A percentile compares a stretch with the other conserved stretches of the same genome.
Conservation (phyloP, 169 alveolate species). For the Plasmodium berghei region DNA sequence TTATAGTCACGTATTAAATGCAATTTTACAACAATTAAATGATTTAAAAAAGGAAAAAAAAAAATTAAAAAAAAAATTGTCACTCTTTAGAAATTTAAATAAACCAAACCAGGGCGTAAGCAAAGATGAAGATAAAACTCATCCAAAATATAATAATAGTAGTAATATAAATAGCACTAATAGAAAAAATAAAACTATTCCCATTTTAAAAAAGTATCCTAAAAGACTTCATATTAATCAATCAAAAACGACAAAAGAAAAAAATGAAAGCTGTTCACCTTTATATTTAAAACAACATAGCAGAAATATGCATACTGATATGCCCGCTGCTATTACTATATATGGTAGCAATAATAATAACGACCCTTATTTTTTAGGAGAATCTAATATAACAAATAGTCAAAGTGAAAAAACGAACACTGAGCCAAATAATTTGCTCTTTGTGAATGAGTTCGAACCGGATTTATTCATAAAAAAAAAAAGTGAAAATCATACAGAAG, state of each 20-base stretch:
- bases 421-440: conserved; percentile 24
- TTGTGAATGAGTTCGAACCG: conserved; percentile 35
- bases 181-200: too few species aligned
- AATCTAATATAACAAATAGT: conserved; percentile 11
- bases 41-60: conserved; percentile 47
- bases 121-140: background rate
- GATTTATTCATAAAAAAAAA: conserved; percentile 19
- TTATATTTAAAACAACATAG: too few species aligned
- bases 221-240: too few species aligned
- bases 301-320: too few species aligned
- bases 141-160: conserved; percentile 14
- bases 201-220: too few species aligned
- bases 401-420: conserved; percentile 1
- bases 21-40: conserved; percentile 36
- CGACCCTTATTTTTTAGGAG: conserved; percentile 13
- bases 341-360: background rate
- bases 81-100: conserved; percentile 16
- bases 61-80: conserved; percentile 52
- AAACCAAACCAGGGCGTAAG: conserved; percentile 15
- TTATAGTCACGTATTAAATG: conserved; percentile 48
- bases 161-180: too few species aligned
- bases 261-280: too few species aligned
- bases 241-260: too few species aligned
- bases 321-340: too few species aligned
- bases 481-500: conserved; percentile 3